phyloP scores from a whole-genome alignment of 148 eudicot genomes.

The Silene uniflora region DNA sequence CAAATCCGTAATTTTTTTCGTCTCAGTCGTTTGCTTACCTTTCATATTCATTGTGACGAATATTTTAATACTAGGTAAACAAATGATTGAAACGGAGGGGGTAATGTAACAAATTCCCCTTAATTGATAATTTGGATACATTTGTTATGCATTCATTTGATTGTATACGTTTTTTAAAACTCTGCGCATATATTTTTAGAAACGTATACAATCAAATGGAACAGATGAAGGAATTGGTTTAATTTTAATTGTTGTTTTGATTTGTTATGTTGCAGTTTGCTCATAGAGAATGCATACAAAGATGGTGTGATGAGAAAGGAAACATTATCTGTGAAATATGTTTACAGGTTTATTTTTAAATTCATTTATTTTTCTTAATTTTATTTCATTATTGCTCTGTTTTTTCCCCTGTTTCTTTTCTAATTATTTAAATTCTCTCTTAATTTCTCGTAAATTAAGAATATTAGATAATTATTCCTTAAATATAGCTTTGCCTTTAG shows the following conservation, averaged over 20 bases:
- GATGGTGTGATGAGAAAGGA: constrained; percentile 98
- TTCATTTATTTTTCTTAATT: neutral
- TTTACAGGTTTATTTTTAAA: constrained; percentile 55
- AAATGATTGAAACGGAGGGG: too few relatives aligned
- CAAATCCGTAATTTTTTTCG: neutral
- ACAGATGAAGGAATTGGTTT: neutral
- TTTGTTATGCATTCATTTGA: too few relatives aligned
- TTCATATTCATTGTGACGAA: neutral
- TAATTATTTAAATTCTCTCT: neutral
- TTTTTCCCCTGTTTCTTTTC: constrained; percentile 19
- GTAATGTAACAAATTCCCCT: too few relatives aligned
- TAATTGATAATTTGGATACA: too few relatives aligned
- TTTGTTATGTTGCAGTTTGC: constrained; percentile 51
- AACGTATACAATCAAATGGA: neutral
- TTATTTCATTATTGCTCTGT: constrained; percentile 1
- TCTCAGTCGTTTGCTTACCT: neutral
- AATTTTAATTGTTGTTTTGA: neutral
- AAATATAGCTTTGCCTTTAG: constrained; percentile 15
- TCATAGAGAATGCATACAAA: constrained; percentile 95
- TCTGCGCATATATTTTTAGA: neutral
- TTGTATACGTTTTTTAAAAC: too few relatives aligned
- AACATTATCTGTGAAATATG: constrained; percentile 88
- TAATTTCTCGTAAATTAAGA: constrained; percentile 2
- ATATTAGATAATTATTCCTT: neutral
- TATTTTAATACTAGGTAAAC: too few relatives aligned